Conservation (phyloP, 495 filamentous ascomycete genomes). For the Tetracladium setigerum region DNA sequence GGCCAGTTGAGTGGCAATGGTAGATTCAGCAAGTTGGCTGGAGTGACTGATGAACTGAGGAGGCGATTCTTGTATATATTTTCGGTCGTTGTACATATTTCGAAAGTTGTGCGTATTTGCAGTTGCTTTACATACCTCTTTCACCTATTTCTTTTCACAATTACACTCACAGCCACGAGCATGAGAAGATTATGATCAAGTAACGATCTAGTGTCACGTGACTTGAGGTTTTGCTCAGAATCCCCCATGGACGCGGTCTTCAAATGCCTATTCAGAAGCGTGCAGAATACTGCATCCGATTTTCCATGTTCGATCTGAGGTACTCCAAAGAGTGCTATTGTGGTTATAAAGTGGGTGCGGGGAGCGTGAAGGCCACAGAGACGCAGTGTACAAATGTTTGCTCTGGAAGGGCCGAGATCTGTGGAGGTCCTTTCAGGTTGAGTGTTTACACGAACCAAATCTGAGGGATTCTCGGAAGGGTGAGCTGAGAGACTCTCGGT, state of each 20-base stretch:
- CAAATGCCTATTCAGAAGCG: not conserved
- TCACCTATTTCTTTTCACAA: too few species aligned
- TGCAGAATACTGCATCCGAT: not conserved
- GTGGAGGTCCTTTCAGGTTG: not conserved
- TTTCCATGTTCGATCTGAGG: not conserved
- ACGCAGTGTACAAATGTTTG: not conserved
- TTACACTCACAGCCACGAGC: too few species aligned
- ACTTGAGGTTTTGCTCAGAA: constrained; percentile 22
- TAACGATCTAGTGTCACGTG: constrained; percentile 22
- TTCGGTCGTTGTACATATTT: too few species aligned
- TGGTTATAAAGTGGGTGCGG: not conserved
- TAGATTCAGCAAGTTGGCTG: too few species aligned
- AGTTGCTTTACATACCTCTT: too few species aligned
- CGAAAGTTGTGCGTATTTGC: too few species aligned
- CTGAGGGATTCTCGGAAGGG: too few species aligned
- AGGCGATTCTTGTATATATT: too few species aligned
- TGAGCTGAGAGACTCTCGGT: too few species aligned
- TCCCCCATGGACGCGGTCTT: constrained; percentile 15
- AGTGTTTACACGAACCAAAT: not conserved
- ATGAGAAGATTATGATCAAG: too few species aligned
- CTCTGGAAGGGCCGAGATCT: not conserved
- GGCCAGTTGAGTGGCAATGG: too few species aligned
- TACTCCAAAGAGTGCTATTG: not conserved
- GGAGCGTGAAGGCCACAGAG: not conserved
- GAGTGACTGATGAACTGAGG: too few species aligned